Evolutionary conservation across 2,329 filamentous ascomycete species (phyloP), one percentile per base, ranked within the genome.

Genomic region (Ophiostoma quercus): DNA sequence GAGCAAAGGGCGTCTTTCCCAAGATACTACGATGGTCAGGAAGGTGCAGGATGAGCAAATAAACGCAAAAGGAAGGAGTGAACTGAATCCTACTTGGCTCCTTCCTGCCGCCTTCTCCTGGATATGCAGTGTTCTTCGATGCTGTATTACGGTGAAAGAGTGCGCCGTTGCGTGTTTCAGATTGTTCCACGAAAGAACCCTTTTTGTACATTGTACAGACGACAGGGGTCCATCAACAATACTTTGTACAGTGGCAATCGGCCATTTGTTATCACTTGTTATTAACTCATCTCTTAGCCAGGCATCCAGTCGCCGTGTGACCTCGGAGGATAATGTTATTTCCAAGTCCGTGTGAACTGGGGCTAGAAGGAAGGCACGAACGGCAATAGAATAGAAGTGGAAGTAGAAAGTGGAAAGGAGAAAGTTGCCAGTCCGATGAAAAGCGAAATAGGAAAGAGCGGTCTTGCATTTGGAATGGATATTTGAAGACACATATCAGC

Each of bases 91-190:
- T 29, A 25, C 51, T 25, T 57, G 51, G 51, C 51, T 57, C 51
- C n/a, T 57, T 11, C 47, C 51, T 29, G 22, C n/a, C 7, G 11
- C 16, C 22, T 22, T 57, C 51, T 57, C 51, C 51, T 57, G 51
- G n/a, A 54, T 57, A 22, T 57, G 51, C 51, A 57, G 51, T 25
- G 51, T 57, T 57, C 51, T 57, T 25, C n/a, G 12, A 41, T 41
- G 12, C 39, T 25, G 19, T 47, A 57, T 57, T 25, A 57, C 22
- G 22, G n/a, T 25, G 22, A 47, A 47, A 47, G 51, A 14, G 57
- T 62, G 57, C 29, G 12, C 29, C 57, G 57, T 62, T 66, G 25
- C 25, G 57, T 47, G 70, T 71, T 71, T 71, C 70, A 70, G 70
- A 68, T 68, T 68, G 66, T 71, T 71, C 70, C 66, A 67, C 62